Conservation (phyloP, 371 early-diverging fungal genomes). For the Apophysomyces trapeziformis region DNA sequence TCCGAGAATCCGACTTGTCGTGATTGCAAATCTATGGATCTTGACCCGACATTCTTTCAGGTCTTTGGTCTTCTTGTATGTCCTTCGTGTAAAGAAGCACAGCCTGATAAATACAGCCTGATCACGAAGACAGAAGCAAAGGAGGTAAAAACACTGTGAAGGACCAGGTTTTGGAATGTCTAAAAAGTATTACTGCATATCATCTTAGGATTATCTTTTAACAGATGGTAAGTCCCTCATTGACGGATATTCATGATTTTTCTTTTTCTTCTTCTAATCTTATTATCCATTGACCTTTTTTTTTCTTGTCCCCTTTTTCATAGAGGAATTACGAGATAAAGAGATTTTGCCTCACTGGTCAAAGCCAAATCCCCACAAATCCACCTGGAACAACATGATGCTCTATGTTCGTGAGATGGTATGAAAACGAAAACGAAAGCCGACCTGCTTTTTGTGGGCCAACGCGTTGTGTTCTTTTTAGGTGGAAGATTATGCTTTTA, state of each 20-base stretch:
- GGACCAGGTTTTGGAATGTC: background rate
- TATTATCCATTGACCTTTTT: background rate
- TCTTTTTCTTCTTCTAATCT: no score
- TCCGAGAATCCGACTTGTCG: slow-evolving; percentile 70
- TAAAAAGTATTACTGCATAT: background rate
- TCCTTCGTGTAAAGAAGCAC: slow-evolving; percentile 68
- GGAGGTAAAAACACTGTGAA: slow-evolving; percentile 43
- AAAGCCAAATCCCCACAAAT: slow-evolving; percentile 93
- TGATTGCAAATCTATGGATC: slow-evolving; percentile 80
- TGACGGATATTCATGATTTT: background rate
- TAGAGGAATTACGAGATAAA: slow-evolving; percentile 82
- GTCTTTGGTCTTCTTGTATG: slow-evolving; percentile 81
- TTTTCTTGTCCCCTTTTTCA: slow-evolving; percentile 4
- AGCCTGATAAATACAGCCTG: slow-evolving; percentile 86
- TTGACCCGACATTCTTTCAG: slow-evolving; percentile 72
- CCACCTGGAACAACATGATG: slow-evolving; percentile 96
- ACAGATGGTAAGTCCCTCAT: slow-evolving; percentile 69
- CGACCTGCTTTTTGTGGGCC: background rate
- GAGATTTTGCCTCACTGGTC: slow-evolving; percentile 83
- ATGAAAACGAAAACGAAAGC: slow-evolving; percentile 1
- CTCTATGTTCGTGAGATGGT: slow-evolving; percentile 86
- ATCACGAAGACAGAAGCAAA: slow-evolving; percentile 95
- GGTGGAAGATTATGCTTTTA: slow-evolving; percentile 91
- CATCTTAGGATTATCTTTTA: slow-evolving; percentile 78
- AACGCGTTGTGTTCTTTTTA: slow-evolving; percentile 16